phyloP scores from a whole-genome alignment of 495 filamentous ascomycete genomes.

The Staphylotrichum tortipilum region DNA sequence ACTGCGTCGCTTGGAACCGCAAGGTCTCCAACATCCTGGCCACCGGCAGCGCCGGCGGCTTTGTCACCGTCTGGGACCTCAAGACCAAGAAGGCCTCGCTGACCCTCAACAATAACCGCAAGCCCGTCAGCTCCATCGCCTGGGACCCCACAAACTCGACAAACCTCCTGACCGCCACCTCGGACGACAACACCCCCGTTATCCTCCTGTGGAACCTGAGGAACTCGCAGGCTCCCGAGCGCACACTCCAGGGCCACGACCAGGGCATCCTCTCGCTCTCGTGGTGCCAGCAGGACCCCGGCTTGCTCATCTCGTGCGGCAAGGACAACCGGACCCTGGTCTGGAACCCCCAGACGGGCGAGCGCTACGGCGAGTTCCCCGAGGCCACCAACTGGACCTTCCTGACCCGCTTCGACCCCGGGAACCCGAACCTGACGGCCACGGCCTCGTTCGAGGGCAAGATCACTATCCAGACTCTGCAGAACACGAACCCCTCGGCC shows the following conservation, averaged over 20 bases:
- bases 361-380: slow-evolving; percentile 82
- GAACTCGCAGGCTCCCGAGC: slow-evolving; percentile 92
- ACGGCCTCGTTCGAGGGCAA: slow-evolving; percentile 96
- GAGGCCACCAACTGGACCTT: slow-evolving; percentile 99
- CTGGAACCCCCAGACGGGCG: slow-evolving; percentile 91
- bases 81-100: slow-evolving; percentile 94
- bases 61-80: slow-evolving; percentile 97
- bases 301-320: slow-evolving; percentile 85
- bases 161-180: slow-evolving; percentile 86
- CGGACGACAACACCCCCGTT: slow-evolving; percentile 78
- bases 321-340: slow-evolving; percentile 94
- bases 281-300: slow-evolving; percentile 89
- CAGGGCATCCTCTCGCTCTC: slow-evolving; percentile 88
- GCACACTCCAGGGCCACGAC: slow-evolving; percentile 78
- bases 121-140: slow-evolving; percentile 87
- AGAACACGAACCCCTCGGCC: slow-evolving; percentile 70
- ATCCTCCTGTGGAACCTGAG: slow-evolving; percentile 91
- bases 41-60: slow-evolving; percentile 87
- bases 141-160: slow-evolving; percentile 96
- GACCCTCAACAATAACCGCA: slow-evolving; percentile 90
- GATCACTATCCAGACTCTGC: slow-evolving; percentile 83
- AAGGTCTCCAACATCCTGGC: slow-evolving; percentile 95
- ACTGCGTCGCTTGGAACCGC: slow-evolving; percentile 96
- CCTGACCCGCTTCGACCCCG: slow-evolving; percentile 87
- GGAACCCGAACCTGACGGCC: slow-evolving; percentile 81